Evolutionary conservation across 305 asterid genomes (phyloP).

Genomic region (Andrographis paniculata): DNA sequence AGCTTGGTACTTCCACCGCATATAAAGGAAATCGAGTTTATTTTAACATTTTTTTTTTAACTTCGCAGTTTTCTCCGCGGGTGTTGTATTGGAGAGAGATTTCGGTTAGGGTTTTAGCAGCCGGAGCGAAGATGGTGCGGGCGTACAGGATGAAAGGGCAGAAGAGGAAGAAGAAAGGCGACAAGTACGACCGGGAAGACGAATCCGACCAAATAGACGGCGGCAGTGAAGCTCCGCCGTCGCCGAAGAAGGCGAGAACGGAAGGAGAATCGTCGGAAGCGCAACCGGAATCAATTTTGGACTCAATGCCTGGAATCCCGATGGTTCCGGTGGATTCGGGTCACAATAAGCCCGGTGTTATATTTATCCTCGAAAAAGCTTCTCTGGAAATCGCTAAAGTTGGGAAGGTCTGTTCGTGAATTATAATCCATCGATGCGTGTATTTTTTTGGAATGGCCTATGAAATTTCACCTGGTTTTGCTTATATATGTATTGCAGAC

Average conservation of each 20-base stretch:
- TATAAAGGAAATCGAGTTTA: too few relatives aligned
- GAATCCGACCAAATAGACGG: conserved; percentile 45
- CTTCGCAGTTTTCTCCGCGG: too few relatives aligned
- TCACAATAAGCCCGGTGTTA: conserved; percentile 46
- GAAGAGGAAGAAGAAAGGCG: conserved; percentile 59
- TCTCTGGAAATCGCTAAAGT: conserved; percentile 89
- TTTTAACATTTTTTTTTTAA: too few relatives aligned
- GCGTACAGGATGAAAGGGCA: conserved; percentile 60
- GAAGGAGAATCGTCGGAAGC: conserved; percentile 27
- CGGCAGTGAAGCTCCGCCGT: conserved; percentile 12
- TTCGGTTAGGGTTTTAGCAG: too few relatives aligned
- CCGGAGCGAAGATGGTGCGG: conserved; percentile 60
- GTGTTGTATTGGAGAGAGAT: too few relatives aligned
- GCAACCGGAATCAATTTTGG: conserved; percentile 26
- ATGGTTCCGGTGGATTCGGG: conserved; percentile 25
- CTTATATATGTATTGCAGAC: conserved; percentile 27
- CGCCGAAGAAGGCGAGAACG: conserved; percentile 33
- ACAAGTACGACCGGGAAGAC: conserved; percentile 47
- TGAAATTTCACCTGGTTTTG: background rate
- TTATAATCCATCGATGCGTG: background rate
- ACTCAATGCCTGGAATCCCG: conserved; percentile 62
- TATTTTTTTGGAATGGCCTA: background rate
- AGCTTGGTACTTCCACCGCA: too few relatives aligned
- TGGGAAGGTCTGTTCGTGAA: conserved; percentile 58
- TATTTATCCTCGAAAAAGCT: conserved; percentile 79